Evolutionary conservation across 192 early-diverging fungal genomes (phyloP), one percentile per base, ranked within the genome.

Genomic region (Paraglomus brasilianum): DNA sequence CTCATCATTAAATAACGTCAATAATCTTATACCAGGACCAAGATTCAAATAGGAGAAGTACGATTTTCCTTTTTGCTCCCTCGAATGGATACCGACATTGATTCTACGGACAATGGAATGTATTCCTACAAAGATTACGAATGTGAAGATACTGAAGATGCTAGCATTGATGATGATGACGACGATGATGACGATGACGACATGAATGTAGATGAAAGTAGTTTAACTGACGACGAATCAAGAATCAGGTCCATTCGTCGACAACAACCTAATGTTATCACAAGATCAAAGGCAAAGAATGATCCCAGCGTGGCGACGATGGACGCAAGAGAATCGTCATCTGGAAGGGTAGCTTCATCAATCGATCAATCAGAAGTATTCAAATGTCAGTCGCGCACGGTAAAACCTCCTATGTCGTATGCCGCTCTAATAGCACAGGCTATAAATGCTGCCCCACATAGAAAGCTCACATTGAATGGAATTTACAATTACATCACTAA

Each of bases 401-500:
- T 72, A 2, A 95, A 95, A 60, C 95, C 95, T 7, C 82, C 91
- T 22, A 91, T 89, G 68, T 92, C 93, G 21, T 98, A 96, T 66
- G 92, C 92, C 3, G 88, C 89, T 24, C 75, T 96, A 41, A 95
- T 98, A 45, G 87, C 93, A 7, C 88, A 95, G 74, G 95, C 95
- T 4, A 95, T 98, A 79, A 88, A 92, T 71, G 85, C 87, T 22
- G 86, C 86, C 0, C 68, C 81, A 0, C 74, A 79, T 4, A 85
- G 89, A 60, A 86, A 87, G 66, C 75, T 95, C 74, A 93, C 95
- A 5, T 80, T 96, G 22, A 92, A 88, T 77, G 94, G 91, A 5
- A 95, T 96, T 22, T 97, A 96, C 81, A 85, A 88, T 38, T 95
- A 89, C 73, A 89, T 94, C 7, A 85, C 86, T 39, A 83, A 82